phyloP scores from a whole-genome alignment of 1,284 basidiomycete species.

The Wolfiporia cocos region DNA sequence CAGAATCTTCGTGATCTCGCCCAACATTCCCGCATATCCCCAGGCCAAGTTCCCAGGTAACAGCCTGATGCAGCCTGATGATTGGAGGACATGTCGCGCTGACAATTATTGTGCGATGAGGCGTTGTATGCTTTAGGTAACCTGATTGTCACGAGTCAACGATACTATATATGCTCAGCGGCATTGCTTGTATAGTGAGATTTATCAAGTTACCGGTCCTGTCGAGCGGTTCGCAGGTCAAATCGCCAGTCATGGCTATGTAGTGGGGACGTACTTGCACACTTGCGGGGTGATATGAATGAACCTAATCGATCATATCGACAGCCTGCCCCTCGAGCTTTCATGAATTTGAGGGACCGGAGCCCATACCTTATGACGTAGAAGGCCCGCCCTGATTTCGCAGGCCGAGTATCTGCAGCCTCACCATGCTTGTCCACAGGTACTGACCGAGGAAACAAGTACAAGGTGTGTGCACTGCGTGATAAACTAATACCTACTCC shows the following conservation, averaged over 20 bases:
- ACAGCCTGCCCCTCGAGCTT: conserved; percentile 77
- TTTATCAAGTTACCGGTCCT: conserved; percentile 83
- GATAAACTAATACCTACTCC: too few species aligned
- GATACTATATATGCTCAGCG: not conserved
- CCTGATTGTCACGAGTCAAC: not conserved
- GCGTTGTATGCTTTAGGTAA: conserved; percentile 76
- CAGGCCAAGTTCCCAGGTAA: conserved; percentile 78
- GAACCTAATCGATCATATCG: conserved; percentile 5
- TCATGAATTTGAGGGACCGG: conserved; percentile 88
- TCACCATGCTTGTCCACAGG: conserved; percentile 25
- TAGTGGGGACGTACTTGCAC: conserved; percentile 49
- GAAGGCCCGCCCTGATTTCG: conserved; percentile 46
- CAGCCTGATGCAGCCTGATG: conserved; percentile 5
- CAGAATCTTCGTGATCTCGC: conserved; percentile 73
- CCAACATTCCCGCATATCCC: conserved; percentile 65
- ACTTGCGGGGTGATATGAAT: too few species aligned
- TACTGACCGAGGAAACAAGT: conserved; percentile 85
- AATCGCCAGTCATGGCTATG: conserved; percentile 85
- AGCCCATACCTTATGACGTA: conserved; percentile 79
- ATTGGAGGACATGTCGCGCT: too few species aligned
- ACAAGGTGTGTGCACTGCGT: conserved; percentile 75
- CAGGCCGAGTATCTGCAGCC: not conserved
- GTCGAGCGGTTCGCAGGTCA: conserved; percentile 87
- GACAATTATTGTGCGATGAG: too few species aligned
- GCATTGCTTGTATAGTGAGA: conserved; percentile 41